These are phyloP conservation scores for Lactarius akahatsu DNA, from an alignment of 768 basidiomycete genomes.

Conservation along the genomic window DNA sequence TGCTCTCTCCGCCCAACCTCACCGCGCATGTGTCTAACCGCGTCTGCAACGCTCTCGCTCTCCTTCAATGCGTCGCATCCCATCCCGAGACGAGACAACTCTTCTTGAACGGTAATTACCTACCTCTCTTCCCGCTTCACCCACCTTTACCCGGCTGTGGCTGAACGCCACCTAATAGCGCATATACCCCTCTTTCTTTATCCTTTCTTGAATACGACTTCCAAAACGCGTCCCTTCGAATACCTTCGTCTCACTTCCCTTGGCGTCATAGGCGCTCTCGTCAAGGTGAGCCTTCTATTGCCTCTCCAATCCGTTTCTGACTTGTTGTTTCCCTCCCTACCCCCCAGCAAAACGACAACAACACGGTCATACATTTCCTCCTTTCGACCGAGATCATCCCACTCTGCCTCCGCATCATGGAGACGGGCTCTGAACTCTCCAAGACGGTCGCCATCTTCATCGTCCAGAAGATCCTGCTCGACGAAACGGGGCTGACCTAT, in stretches of 20 bases:
- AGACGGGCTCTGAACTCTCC: conserved; percentile 96
- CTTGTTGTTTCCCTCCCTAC: not conserved
- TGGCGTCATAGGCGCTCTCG: conserved; percentile 98
- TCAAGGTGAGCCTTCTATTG: conserved; percentile 61
- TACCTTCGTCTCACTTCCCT: conserved; percentile 98
- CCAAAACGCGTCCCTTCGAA: conserved; percentile 99
- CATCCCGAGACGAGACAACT: conserved; percentile 94
- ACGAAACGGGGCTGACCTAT: conserved; percentile 96
- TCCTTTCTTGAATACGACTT: conserved; percentile 97
- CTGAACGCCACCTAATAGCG: conserved; percentile 46
- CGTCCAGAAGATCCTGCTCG: conserved; percentile 95
- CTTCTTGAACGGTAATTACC: conserved; percentile 79
- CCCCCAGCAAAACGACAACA: conserved; percentile 95
- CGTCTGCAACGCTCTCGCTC: conserved; percentile 97
- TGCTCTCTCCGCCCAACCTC: conserved; percentile 91
- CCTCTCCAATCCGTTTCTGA: not conserved
- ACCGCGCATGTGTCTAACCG: conserved; percentile 98
- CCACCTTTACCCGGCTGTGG: not conserved
- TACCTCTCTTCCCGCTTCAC: not conserved
- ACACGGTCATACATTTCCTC: conserved; percentile 97
- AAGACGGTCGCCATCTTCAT: conserved; percentile 99
- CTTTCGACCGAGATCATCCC: conserved; percentile 99
- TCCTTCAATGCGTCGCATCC: conserved; percentile 97
- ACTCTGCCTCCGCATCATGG: conserved; percentile 98
- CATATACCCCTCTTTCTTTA: conserved; percentile 96